Base-by-base conservation (phyloP, 1,284 basidiomycete species). In the Malassezia japonica region DNA sequence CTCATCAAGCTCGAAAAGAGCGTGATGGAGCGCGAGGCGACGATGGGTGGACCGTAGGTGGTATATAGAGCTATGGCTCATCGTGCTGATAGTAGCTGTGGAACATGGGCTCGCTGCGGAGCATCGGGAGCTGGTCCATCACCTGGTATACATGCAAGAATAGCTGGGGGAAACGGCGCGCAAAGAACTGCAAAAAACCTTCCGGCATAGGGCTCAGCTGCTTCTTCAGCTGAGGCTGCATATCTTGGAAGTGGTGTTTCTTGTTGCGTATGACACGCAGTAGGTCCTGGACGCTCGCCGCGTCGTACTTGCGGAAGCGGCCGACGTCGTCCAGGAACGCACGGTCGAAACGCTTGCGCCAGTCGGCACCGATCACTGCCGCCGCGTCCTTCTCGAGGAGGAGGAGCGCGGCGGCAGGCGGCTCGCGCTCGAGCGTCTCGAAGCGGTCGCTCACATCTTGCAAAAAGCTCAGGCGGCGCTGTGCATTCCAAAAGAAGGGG, bases 171-270 rank as follows among this genome's bases (percentile, higher is more conserved):
- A 86, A 98, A n/a, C 89, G 82, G 34, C 81, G 78, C 1, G 89
- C 94, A 72, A 96, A 98, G 75, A 96, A 98, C 4, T 79, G 76
- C 49, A 98, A 75, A 77, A 89, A 98, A 10, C 91, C 91, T 57
- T 86, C 84, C 0, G 94, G 92, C 77, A 96, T 83, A 4, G 84
- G 77, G 7, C 91, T 91, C 12, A 95, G 78, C 71, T 86, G 82
- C 49, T 84, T 81, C 72, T 88, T 89, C 34, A 90, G 85, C 54
- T 84, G 82, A 48, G 89, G 86, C 2, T 90, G 90, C 18, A 95
- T 77, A 73, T 92, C 89, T 76, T 96, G 92, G 70, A 94, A 96
- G 72, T 98, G 92, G 64, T 98, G 86, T 85, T 92, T 95, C 89
- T 98, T 98, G 74, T 98, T 98, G 55, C 94, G 78, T 70, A 98